Evolutionary conservation across 139 green algal genomes (phyloP).

Genomic region (Limnomonas spitsbergensis): DNA sequence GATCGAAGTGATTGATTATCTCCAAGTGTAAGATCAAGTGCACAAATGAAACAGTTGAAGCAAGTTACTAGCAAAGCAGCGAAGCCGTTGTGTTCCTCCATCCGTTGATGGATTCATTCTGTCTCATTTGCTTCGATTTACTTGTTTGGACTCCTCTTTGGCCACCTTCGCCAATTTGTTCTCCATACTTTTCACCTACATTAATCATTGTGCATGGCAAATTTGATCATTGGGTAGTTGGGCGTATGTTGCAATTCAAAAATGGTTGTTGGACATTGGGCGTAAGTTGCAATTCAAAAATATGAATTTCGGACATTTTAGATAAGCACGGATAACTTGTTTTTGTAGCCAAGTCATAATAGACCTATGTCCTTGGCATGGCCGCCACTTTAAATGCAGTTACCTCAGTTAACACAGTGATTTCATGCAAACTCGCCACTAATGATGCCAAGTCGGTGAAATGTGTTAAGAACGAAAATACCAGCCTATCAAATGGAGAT

Average conservation of each 20-base stretch:
- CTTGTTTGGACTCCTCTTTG: neutral
- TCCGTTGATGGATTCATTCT: too few species aligned
- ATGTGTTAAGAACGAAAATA: too few species aligned
- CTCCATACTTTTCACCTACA: constrained; percentile 2
- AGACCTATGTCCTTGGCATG: neutral
- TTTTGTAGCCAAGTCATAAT: neutral
- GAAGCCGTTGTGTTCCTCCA: too few species aligned
- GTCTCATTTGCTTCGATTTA: too few species aligned
- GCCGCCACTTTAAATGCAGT: neutral
- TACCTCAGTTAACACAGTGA: too few species aligned
- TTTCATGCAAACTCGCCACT: too few species aligned
- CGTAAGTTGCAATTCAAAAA: neutral
- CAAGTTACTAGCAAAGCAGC: too few species aligned
- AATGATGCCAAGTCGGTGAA: too few species aligned
- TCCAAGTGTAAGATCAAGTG: too few species aligned
- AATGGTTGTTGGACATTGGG: neutral
- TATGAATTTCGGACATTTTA: neutral
- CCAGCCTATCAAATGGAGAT: too few species aligned
- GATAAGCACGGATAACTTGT: neutral
- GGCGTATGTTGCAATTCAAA: neutral
- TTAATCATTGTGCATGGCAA: neutral
- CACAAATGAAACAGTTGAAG: too few species aligned
- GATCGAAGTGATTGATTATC: too few species aligned
- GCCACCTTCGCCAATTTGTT: neutral
- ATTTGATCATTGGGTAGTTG: neutral